Conservation (phyloP, 805 yeast species). For the Wickerhamiella dianesei region DNA sequence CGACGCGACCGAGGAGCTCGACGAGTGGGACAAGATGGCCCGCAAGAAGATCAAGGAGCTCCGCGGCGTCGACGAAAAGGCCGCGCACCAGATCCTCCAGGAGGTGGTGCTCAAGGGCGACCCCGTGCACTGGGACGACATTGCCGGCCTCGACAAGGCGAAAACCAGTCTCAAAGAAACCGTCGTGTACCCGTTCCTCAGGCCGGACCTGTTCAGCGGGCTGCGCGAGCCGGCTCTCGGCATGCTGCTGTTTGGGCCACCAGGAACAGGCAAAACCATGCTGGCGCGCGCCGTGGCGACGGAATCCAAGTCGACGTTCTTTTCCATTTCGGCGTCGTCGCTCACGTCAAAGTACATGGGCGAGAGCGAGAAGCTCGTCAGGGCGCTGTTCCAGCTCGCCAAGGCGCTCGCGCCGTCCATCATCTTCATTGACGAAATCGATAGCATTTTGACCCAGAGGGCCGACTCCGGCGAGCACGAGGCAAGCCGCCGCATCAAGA, state of each 20-base stretch:
- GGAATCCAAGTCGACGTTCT: conserved; percentile 85
- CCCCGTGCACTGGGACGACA: conserved; percentile 87
- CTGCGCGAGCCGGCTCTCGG: conserved; percentile 90
- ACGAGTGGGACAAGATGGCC: conserved; percentile 25
- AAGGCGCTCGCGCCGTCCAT: conserved; percentile 80
- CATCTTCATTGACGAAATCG: conserved; percentile 92
- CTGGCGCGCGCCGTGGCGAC: conserved; percentile 93
- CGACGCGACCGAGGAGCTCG: conserved; percentile 8
- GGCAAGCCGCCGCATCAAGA: conserved; percentile 77
- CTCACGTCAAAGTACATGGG: conserved; percentile 73
- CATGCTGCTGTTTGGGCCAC: conserved; percentile 94
- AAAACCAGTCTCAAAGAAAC: conserved; percentile 84
- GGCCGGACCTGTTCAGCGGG: conserved; percentile 88
- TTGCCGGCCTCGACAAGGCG: conserved; percentile 84
- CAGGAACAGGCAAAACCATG: conserved; percentile 99
- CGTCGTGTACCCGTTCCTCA: conserved; percentile 84
- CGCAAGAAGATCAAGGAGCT: conserved; percentile 25
- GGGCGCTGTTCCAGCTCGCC: conserved; percentile 77
- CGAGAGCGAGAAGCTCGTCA: conserved; percentile 84
- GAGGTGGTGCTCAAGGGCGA: conserved; percentile 86
- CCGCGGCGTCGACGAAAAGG: conserved; percentile 59
- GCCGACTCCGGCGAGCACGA: conserved; percentile 71
- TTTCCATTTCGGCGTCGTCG: conserved; percentile 81
- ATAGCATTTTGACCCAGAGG: conserved; percentile 71
- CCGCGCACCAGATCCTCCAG: conserved; percentile 73